These are phyloP conservation scores for Cyberlindnera euphorbiae DNA, from an alignment of 805 yeast species.

Conservation along the genomic window DNA sequence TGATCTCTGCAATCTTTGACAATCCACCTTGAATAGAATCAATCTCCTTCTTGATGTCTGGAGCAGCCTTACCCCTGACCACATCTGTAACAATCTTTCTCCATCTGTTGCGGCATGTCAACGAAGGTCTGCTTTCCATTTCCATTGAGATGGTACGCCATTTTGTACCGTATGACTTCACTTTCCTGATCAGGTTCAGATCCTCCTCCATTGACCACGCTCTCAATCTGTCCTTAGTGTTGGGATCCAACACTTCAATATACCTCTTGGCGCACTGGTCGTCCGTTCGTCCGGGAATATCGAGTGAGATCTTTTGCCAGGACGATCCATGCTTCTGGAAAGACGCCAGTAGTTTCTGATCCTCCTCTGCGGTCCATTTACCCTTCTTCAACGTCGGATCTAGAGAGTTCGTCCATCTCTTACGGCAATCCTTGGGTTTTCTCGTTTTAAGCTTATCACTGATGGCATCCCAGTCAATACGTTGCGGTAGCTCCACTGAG, in stretches of 20 bases:
- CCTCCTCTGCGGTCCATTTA: slow-evolving; percentile 82
- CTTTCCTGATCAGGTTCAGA: slow-evolving; percentile 57
- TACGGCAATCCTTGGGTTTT: slow-evolving; percentile 77
- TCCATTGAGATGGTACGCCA: slow-evolving; percentile 79
- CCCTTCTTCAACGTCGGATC: slow-evolving; percentile 83
- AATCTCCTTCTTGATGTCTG: slow-evolving; percentile 53
- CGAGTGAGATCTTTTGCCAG: slow-evolving; percentile 80
- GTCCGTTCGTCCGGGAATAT: slow-evolving; percentile 81
- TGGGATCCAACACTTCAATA: slow-evolving; percentile 82
- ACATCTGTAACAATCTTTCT: slow-evolving; percentile 76
- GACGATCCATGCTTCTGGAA: slow-evolving; percentile 67
- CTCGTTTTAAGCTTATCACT: slow-evolving; percentile 47
- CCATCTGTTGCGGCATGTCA: slow-evolving; percentile 92
- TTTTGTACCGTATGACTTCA: slow-evolving; percentile 72
- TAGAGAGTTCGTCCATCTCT: slow-evolving; percentile 81
- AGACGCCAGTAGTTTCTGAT: slow-evolving; percentile 57
- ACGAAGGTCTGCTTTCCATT: slow-evolving; percentile 76
- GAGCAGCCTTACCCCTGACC: slow-evolving; percentile 58
- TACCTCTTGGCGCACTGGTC: slow-evolving; percentile 94
- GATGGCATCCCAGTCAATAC: slow-evolving; percentile 59
- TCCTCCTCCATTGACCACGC: slow-evolving; percentile 83
- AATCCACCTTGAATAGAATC: slow-evolving; percentile 41
- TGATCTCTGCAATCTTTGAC: slow-evolving; percentile 24
- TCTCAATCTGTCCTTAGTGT: slow-evolving; percentile 66
- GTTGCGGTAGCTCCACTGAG: slow-evolving; percentile 24